Evolutionary conservation across 78 protist species (phyloP).

Genomic region (Dictyostelium brefeldianum): DNA sequence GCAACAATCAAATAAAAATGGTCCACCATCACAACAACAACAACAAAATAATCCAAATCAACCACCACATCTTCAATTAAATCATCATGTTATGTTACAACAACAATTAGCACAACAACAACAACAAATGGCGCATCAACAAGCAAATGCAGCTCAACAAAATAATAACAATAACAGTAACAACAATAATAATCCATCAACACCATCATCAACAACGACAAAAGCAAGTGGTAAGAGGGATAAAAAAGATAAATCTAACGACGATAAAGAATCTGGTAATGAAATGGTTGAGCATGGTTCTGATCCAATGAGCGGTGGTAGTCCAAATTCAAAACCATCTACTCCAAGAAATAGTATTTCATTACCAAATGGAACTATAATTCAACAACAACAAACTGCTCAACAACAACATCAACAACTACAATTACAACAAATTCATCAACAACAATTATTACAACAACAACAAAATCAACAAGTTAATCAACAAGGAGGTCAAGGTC

Average conservation of each 20-base stretch:
- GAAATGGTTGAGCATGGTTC: background rate
- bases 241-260: slow-evolving; percentile 2
- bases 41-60: background rate
- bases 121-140: background rate
- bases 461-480: background rate
- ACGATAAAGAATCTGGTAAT: background rate
- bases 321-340: slow-evolving; percentile 33
- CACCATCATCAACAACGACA: background rate
- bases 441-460: slow-evolving; percentile 1
- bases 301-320: slow-evolving; percentile 15
- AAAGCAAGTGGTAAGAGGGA: background rate
- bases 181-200: background rate
- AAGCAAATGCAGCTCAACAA: background rate
- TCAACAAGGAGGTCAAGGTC: background rate
- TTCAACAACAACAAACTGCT: background rate
- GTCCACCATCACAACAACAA: background rate
- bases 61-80: slow-evolving; percentile 1
- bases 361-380: background rate
- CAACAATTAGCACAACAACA: background rate
- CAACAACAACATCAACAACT: slow-evolving; percentile 15
- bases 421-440: slow-evolving; percentile 28
- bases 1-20: too few relatives aligned
- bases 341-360: slow-evolving; percentile 9
- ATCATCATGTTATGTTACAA: background rate
- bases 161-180: background rate